Conservation (phyloP, 164 flowering plant genomes). For the Tetracentron sinense region DNA sequence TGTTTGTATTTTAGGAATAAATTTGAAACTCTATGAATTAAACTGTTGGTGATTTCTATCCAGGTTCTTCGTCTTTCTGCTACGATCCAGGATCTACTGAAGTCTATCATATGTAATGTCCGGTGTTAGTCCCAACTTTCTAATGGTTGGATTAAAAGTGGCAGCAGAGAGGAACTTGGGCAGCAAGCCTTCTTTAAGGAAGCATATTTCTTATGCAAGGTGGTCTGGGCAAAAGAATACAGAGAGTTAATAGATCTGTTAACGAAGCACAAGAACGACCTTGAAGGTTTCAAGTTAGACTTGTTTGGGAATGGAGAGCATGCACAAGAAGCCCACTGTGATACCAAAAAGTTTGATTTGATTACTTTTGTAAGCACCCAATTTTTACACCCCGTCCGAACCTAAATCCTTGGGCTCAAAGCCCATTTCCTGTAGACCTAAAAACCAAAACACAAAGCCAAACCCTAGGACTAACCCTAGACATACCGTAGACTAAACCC, state of each 20-base stretch:
- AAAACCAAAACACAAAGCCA: too few relatives aligned
- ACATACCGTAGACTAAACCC: too few relatives aligned
- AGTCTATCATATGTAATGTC: slow-evolving; percentile 86
- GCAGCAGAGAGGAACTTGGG: slow-evolving; percentile 77
- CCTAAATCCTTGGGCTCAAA: too few relatives aligned
- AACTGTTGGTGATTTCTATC: slow-evolving; percentile 13
- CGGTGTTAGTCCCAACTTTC: slow-evolving; percentile 97
- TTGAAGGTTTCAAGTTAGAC: slow-evolving; percentile 81
- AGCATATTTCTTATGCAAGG: slow-evolving; percentile 94
- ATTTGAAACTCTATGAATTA: background rate
- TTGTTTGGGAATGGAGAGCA: slow-evolving; percentile 97
- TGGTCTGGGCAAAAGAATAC: slow-evolving; percentile 99
- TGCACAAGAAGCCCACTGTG: slow-evolving; percentile 76
- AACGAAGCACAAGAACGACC: slow-evolving; percentile 68
- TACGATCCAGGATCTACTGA: slow-evolving; percentile 92
- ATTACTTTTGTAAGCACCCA: too few relatives aligned
- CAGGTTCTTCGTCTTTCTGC: slow-evolving; percentile 97
- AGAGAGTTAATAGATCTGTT: slow-evolving; percentile 82
- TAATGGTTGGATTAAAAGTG: slow-evolving; percentile 77
- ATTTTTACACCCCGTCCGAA: too few relatives aligned
- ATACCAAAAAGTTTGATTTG: slow-evolving; percentile 65
- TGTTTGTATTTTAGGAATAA: background rate
- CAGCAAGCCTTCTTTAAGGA: slow-evolving; percentile 82
- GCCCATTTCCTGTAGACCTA: too few relatives aligned
- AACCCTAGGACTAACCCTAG: too few relatives aligned